These are phyloP conservation scores for Thalassiosira exigua DNA, from an alignment of 352 stramenopile genomes.

Conservation along the genomic window DNA sequence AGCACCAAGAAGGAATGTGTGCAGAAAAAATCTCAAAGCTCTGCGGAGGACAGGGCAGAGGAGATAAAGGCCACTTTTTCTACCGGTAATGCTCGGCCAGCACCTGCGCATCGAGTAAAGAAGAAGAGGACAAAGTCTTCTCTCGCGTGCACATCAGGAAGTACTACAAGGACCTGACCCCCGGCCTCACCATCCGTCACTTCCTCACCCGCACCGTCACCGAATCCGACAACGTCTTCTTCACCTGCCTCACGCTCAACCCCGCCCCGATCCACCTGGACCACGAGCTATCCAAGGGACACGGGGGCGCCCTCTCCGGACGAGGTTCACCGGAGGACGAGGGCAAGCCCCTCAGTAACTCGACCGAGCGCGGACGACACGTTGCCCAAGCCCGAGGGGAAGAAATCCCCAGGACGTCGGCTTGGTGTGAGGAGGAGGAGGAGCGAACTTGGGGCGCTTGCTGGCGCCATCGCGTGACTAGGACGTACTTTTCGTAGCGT, in stretches of 20 bases:
- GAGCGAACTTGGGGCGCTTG: no score
- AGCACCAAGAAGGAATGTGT: not conserved
- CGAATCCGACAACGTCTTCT: slow-evolving; percentile 63
- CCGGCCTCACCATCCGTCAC: slow-evolving; percentile 47
- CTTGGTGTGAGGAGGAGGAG: no score
- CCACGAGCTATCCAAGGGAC: slow-evolving; percentile 55
- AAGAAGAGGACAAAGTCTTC: slow-evolving; percentile 47
- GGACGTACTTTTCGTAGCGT: no score
- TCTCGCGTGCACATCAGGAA: slow-evolving; percentile 49
- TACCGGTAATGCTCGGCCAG: no score
- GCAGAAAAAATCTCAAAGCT: no score
- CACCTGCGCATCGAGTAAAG: no score
- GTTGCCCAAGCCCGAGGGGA: no score
- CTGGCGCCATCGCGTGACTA: no score
- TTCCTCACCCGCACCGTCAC: slow-evolving; percentile 59
- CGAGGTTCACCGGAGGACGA: not conserved
- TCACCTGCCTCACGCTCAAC: slow-evolving; percentile 63
- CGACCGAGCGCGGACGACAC: no score
- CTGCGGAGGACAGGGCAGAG: not conserved
- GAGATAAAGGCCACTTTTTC: no score
- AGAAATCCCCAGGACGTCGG: no score
- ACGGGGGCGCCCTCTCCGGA: slow-evolving; percentile 23
- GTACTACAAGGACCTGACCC: slow-evolving; percentile 55
- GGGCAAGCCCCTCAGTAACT: slow-evolving; percentile 63
- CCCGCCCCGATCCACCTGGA: slow-evolving; percentile 62